Conservation (phyloP, 371 early-diverging fungal genomes). For the Batkoa obscura region DNA sequence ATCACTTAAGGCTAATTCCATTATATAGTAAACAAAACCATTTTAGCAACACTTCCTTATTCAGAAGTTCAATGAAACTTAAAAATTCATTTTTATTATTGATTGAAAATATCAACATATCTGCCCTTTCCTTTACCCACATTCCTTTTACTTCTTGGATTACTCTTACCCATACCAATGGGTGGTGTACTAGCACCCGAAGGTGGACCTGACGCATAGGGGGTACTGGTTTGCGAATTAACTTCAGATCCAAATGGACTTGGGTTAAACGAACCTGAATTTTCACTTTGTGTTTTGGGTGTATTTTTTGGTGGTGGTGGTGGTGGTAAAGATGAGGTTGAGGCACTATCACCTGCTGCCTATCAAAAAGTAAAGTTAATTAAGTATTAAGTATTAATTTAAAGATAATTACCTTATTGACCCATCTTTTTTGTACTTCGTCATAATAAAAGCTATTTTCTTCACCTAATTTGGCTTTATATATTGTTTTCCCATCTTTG, state of each 20-base stretch:
- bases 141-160: neutral
- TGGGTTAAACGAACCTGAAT: neutral
- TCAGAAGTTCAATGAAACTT: too few species aligned
- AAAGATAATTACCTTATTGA: conserved; percentile 16
- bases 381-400: neutral
- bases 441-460: conserved; percentile 45
- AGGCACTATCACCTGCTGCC: neutral
- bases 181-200: neutral
- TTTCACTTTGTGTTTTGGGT: neutral
- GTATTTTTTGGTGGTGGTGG: neutral
- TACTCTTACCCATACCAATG: neutral
- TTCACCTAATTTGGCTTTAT: conserved; percentile 44
- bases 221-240: neutral
- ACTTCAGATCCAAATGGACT: neutral
- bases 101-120: conserved; percentile 4
- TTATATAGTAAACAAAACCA: too few species aligned
- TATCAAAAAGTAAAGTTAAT: neutral
- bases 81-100: neutral
- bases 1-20: too few species aligned
- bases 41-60: too few species aligned
- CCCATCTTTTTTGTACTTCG: conserved; percentile 33
- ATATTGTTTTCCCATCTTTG: conserved; percentile 16
- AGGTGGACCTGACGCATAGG: neutral
- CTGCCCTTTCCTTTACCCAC: neutral
- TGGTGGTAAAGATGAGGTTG: neutral